Evolutionary conservation across 257 asterid genomes (phyloP), one percentile per base, ranked within the genome.

Genomic region (Ophiorrhiza pumila): DNA sequence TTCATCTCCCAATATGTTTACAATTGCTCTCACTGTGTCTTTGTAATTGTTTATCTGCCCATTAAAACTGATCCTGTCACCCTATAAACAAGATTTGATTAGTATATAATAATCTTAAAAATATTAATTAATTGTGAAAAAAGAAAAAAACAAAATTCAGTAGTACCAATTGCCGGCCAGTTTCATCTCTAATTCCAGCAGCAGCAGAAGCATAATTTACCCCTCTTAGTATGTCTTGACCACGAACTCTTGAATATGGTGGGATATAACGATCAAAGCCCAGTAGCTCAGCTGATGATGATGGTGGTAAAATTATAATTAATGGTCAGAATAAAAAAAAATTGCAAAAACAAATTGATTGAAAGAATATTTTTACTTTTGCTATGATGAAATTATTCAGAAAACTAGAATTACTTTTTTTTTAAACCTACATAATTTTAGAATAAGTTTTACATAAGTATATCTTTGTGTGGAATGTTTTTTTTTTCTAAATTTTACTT

Each of bases 31-130:
- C 8, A 90, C 96, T 29, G 96, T 88, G 85, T 77, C 81, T 77
- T 83, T 86, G 94, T 92, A 92, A 79, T 92, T 92, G 31, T 78
- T 88, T 45, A 92, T 85, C 73, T 92, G 98, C 18, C 80, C 96
- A 0, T 83, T 63, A 49, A 92, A 90, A 45, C 79, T 84, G 20
- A 83, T 90, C 72, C 97, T 74, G 11, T 74, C 90, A 2, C 97
- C 99, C 99, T 94, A 43, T 20, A 9, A 60, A 58, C 4, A 4
- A 4, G 45, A 14, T 53, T 22, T 22, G 42, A n/a, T 64, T 64
- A 2, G 29, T 35, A 18, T 1, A 49, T 4, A 20, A 0, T 9
- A 18, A 7, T 6, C n/a, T 52, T 5, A 49, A 17, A 5, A 1
- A 4, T 20, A 53, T 22, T n/a, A 23, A 23, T 27, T 13, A 59